phyloP scores from a whole-genome alignment of 2,329 filamentous ascomycete genomes.

The Pseudogymnoascus sp. region DNA sequence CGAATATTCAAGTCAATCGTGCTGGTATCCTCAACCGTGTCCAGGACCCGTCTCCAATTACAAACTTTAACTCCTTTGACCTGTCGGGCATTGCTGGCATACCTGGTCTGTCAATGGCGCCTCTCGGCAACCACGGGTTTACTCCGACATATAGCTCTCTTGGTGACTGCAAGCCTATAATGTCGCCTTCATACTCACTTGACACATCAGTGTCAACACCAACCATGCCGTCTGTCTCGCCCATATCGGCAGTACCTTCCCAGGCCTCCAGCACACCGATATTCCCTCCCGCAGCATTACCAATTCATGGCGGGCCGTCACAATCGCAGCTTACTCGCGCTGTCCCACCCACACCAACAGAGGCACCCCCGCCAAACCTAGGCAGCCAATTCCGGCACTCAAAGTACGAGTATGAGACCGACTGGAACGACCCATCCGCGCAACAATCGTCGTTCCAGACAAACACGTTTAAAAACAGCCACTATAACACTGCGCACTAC shows the following conservation, averaged over 20 bases:
- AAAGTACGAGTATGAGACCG: constrained; percentile 28
- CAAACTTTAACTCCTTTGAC: constrained; percentile 31
- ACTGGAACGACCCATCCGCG: constrained; percentile 23
- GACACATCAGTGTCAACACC: background rate
- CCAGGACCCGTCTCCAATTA: constrained; percentile 21
- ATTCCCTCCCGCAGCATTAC: constrained; percentile 23
- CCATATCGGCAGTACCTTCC: background rate
- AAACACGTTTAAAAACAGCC: constrained; percentile 57
- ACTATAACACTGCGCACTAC: constrained; percentile 60
- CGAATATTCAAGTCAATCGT: constrained; percentile 46
- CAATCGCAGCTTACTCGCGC: background rate
- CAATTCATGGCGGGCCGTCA: constrained; percentile 21
- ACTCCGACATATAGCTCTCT: background rate
- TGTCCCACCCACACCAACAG: background rate
- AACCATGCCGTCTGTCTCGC: constrained; percentile 3
- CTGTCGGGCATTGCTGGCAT: constrained; percentile 23
- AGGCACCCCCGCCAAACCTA: background rate
- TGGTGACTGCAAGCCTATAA: background rate
- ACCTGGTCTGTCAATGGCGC: constrained; percentile 23
- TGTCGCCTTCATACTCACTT: constrained; percentile 3
- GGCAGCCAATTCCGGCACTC: constrained; percentile 26
- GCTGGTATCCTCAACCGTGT: constrained; percentile 36
- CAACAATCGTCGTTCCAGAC: constrained; percentile 32
- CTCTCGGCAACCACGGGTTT: constrained; percentile 21
- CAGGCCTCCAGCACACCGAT: background rate